phyloP scores from a whole-genome alignment of 2,329 filamentous ascomycete species.

The Zymoseptoria pseudotritici region DNA sequence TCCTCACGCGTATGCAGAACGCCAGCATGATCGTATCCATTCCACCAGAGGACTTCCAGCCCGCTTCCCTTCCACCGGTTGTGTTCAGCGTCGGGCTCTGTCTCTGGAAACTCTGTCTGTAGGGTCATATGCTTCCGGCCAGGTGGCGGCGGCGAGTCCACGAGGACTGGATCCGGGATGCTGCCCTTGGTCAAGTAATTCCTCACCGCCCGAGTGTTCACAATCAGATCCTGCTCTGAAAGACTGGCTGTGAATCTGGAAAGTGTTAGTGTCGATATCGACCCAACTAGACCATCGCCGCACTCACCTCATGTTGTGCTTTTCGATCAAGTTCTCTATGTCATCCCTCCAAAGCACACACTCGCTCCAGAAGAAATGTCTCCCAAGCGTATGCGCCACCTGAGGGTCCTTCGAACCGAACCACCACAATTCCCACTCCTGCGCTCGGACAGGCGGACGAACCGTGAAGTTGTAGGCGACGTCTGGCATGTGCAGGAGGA shows the following conservation, averaged over 20 bases:
- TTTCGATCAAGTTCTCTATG: constrained; percentile 36
- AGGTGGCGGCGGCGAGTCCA: constrained; percentile 8
- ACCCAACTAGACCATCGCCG: background rate
- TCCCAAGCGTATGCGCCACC: constrained; percentile 55
- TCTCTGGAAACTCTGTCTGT: constrained; percentile 26
- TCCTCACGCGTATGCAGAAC: constrained; percentile 41
- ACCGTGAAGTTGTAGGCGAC: constrained; percentile 66
- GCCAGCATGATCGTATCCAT: constrained; percentile 57
- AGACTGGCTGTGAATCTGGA: constrained; percentile 49
- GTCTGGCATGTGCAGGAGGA: constrained; percentile 61
- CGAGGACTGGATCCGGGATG: constrained; percentile 20
- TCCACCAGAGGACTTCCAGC: constrained; percentile 55
- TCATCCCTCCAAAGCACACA: constrained; percentile 66
- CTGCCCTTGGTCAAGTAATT: constrained; percentile 46
- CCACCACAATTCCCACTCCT: constrained; percentile 64
- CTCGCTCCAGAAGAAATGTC: constrained; percentile 65
- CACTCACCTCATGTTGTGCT: constrained; percentile 20
- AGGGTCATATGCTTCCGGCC: constrained; percentile 20
- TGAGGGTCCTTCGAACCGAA: constrained; percentile 62
- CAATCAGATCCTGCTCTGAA: constrained; percentile 56
- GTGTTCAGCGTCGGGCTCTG: constrained; percentile 23
- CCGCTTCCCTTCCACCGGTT: constrained; percentile 33
- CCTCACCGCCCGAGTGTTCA: constrained; percentile 52
- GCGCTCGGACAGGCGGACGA: constrained; percentile 42
- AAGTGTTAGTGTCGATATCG: background rate